Base-by-base conservation (phyloP, 495 filamentous ascomycete genomes). In the Corynascus novoguineensis region DNA sequence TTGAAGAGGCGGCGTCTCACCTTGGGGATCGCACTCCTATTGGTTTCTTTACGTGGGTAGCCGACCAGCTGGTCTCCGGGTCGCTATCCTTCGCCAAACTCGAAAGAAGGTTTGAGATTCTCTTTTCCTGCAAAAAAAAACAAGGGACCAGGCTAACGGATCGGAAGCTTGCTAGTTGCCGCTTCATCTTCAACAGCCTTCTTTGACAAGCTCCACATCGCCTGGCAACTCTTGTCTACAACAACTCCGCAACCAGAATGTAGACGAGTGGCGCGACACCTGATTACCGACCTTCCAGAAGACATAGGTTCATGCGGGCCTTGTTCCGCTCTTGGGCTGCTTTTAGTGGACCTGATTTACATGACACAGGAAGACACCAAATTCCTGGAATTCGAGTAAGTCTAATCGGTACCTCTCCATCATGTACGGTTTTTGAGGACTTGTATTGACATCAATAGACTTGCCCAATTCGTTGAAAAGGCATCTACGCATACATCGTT, bases 1-100 rank as follows among this genome's bases (percentile, higher is more conserved):
- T 64, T 32, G 52, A 61, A 24, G 28, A 57, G 27, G 42, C 27
- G 25, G 49, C 58, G 15, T 17, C 21, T 7, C 40, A 45, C 35
- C n/a, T 56, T n/a, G 25, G 55, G 9, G 47, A 51, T n/a, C 14
- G 22, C 5, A 35, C 63, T 10, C 50, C 53, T 1, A 14, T 31
- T 2, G 5, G 21, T 0, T 60, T 67, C 45, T 62, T 64, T 25
- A 5, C 21, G 1, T 62, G 61, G 61, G 47, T 55, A 15, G 42
- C 41, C 2, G 24, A 35, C 6, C 38, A 50, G 32, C n/a, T 67
- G 15, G 45, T 42, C 5, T 34, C 32, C 0, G 50, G 46, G 10
- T 22, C 29, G 8, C 24, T 62, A 2, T 10, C 42, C n/a, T 27
- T 60, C 3, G 12, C 31, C 5, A 37, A 57, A 38, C 28, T 61